Conservation (phyloP, 495 filamentous ascomycete genomes). For the Echria macrotheca region DNA sequence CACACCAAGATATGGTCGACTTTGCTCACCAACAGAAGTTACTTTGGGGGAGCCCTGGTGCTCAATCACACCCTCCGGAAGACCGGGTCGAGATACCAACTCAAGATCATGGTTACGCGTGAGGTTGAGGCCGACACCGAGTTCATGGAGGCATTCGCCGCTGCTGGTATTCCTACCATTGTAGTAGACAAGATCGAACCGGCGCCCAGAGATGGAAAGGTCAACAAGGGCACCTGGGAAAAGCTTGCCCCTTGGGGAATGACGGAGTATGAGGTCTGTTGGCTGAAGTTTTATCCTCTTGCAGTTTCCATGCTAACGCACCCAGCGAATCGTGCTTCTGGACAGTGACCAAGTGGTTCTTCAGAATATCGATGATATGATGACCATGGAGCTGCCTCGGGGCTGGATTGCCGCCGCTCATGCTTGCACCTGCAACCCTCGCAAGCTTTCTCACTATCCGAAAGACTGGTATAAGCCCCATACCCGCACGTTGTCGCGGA, state of each 20-base stretch:
- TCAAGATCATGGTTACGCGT: conserved; percentile 37
- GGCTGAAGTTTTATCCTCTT: neutral
- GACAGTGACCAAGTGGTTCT: conserved; percentile 37
- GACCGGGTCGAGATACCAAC: conserved; percentile 30
- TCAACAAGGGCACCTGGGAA: conserved; percentile 39
- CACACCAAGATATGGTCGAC: conserved; percentile 37
- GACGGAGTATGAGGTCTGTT: conserved; percentile 35
- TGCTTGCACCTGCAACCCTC: conserved; percentile 36
- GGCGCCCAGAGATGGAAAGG: conserved; percentile 29
- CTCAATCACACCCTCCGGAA: conserved; percentile 35
- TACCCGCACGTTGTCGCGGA: neutral
- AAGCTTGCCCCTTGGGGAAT: conserved; percentile 39
- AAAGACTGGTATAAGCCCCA: conserved; percentile 24
- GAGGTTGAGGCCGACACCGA: conserved; percentile 35
- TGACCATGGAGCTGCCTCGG: conserved; percentile 31
- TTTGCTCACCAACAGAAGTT: conserved; percentile 34
- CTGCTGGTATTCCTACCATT: conserved; percentile 36
- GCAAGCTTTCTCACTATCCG: conserved; percentile 34
- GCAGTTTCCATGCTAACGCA: too few species aligned
- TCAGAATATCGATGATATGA: conserved; percentile 38
- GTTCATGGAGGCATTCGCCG: conserved; percentile 35
- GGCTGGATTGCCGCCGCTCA: conserved; percentile 32
- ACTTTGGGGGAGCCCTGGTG: conserved; percentile 35
- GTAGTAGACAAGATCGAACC: conserved; percentile 37
- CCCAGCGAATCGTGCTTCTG: conserved; percentile 36